Conservation (phyloP, 2,329 filamentous ascomycete genomes). For the Chalara sp. region DNA sequence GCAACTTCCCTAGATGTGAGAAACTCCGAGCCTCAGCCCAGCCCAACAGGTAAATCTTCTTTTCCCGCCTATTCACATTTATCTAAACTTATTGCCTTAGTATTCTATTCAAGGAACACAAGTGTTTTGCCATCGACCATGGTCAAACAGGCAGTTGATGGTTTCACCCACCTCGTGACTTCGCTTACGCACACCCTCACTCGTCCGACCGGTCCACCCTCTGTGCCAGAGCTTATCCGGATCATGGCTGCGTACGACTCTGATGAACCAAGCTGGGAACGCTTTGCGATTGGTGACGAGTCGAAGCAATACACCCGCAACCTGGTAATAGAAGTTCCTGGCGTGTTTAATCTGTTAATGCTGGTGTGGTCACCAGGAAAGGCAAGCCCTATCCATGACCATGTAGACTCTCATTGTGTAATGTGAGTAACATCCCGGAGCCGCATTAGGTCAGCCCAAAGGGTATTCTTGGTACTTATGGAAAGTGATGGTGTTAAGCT, state of each 20-base stretch:
- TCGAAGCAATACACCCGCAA: conserved; percentile 77
- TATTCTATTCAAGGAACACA: too few species aligned
- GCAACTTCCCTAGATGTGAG: neutral
- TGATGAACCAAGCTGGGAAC: conserved; percentile 50
- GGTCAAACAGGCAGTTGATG: neutral
- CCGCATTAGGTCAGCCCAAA: too few species aligned
- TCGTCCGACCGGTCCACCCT: neutral
- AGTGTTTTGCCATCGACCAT: neutral
- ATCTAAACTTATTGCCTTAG: too few species aligned
- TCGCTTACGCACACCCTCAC: neutral
- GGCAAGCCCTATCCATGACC: conserved; percentile 80
- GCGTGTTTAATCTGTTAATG: conserved; percentile 56
- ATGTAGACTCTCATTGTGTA: conserved; percentile 82
- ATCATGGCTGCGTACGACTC: conserved; percentile 18
- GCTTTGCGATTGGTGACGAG: conserved; percentile 64
- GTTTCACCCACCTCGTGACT: neutral
- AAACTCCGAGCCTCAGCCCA: neutral
- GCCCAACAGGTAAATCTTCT: neutral
- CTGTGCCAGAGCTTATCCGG: neutral
- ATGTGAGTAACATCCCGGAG: conserved; percentile 43
- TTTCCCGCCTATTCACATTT: neutral
- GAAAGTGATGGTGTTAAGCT: too few species aligned
- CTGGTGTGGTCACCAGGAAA: conserved; percentile 86
- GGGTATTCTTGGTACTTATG: too few species aligned
- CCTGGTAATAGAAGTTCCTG: conserved; percentile 82